phyloP scores from a whole-genome alignment of 2,329 filamentous ascomycete genomes.

The Thyridium curvatum region DNA sequence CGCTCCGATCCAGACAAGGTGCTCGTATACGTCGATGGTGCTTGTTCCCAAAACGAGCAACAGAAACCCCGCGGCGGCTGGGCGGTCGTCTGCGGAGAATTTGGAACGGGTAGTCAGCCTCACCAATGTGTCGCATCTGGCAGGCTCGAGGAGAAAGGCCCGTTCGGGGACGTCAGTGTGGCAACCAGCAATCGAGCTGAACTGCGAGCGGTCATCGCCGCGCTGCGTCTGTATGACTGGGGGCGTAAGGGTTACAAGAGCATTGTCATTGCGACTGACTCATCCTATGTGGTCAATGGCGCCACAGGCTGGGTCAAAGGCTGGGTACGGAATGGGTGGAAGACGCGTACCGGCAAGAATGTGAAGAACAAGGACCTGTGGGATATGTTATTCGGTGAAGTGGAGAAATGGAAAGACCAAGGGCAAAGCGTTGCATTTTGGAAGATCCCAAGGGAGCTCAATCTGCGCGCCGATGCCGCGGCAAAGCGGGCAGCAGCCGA shows the following conservation, averaged over 20 bases:
- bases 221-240: slow-evolving; percentile 38
- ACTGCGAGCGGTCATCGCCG: slow-evolving; percentile 46
- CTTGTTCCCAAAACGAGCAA: slow-evolving; percentile 25
- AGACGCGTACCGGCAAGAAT: slow-evolving; percentile 16
- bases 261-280: slow-evolving; percentile 48
- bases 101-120: slow-evolving; percentile 2
- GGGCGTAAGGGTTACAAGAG: slow-evolving; percentile 27
- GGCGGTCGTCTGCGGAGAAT: slow-evolving; percentile 6
- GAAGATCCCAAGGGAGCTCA: slow-evolving; percentile 36
- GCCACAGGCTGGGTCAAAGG: slow-evolving; percentile 31
- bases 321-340: slow-evolving; percentile 42
- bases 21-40: slow-evolving; percentile 20
- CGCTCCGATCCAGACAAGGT: not conserved
- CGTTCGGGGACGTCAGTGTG: slow-evolving; percentile 22
- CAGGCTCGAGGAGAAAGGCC: slow-evolving; percentile 34
- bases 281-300: slow-evolving; percentile 40
- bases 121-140: slow-evolving; percentile 12
- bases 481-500: slow-evolving; percentile 24
- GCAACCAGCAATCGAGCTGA: slow-evolving; percentile 47
- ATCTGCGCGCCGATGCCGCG: slow-evolving; percentile 31
- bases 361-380: slow-evolving; percentile 49
- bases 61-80: slow-evolving; percentile 14
- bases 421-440: slow-evolving; percentile 37
- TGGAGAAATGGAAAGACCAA: slow-evolving; percentile 19
- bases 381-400: slow-evolving; percentile 36